A percentile compares a stretch with the other conserved stretches of the same genome.
Evolutionary conservation across 768 basidiomycete species (phyloP).

Genomic region (Pisolithus orientalis): DNA sequence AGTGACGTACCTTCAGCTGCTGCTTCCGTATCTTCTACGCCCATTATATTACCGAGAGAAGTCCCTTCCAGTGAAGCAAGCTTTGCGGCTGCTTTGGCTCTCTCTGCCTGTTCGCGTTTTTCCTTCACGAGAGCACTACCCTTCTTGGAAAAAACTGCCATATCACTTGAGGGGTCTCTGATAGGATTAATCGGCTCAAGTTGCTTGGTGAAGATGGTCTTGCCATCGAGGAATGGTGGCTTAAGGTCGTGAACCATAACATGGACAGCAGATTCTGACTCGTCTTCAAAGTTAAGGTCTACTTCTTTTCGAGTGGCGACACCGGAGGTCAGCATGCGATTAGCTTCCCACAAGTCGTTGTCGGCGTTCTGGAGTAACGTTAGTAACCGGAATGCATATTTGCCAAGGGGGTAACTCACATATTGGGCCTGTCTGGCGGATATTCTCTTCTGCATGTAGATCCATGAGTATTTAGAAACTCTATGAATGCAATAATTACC

Average conservation of each 20-base stretch:
- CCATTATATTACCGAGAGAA: slow-evolving; percentile 94
- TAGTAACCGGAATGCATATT: slow-evolving; percentile 10
- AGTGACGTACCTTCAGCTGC: slow-evolving; percentile 77
- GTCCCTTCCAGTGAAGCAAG: slow-evolving; percentile 90
- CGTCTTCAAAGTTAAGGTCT: slow-evolving; percentile 94
- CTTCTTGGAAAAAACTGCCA: slow-evolving; percentile 95
- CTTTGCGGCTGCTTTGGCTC: slow-evolving; percentile 94
- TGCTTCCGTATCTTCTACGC: slow-evolving; percentile 91
- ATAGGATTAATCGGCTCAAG: slow-evolving; percentile 97
- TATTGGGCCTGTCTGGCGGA: slow-evolving; percentile 97
- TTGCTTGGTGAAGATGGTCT: slow-evolving; percentile 93
- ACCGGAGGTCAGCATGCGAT: slow-evolving; percentile 95
- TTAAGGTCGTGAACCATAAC: slow-evolving; percentile 97
- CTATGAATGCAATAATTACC: slow-evolving; percentile 17
- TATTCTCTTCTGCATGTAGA: slow-evolving; percentile 59
- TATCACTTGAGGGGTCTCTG: slow-evolving; percentile 86
- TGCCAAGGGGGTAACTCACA: slow-evolving; percentile 39
- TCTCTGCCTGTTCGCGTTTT: slow-evolving; percentile 92
- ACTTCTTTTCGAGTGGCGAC: slow-evolving; percentile 82
- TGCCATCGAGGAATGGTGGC: slow-evolving; percentile 96
- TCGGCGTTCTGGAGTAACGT: slow-evolving; percentile 72
- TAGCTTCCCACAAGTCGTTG: slow-evolving; percentile 98
- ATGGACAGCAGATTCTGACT: slow-evolving; percentile 93
- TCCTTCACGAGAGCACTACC: slow-evolving; percentile 93
- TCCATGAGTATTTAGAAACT: slow-evolving; percentile 4